phyloP scores from a whole-genome alignment of 2,329 filamentous ascomycete genomes.

The Trichoderma endophyticum region DNA sequence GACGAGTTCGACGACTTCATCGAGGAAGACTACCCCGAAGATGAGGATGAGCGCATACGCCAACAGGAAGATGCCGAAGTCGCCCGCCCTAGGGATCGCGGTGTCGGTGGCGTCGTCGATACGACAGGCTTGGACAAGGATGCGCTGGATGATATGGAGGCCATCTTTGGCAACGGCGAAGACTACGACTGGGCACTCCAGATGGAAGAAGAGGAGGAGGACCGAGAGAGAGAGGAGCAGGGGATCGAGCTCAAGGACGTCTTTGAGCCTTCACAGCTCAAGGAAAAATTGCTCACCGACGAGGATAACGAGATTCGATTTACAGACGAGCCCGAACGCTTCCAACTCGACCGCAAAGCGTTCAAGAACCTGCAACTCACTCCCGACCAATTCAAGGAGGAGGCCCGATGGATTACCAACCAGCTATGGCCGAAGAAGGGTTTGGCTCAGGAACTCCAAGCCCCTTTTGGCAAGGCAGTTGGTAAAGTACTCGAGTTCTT shows the following conservation, averaged over 20 bases:
- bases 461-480: conserved; percentile 82
- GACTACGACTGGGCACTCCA: conserved; percentile 95
- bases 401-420: conserved; percentile 87
- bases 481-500: conserved; percentile 94
- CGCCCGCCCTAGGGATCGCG: conserved; percentile 71
- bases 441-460: conserved; percentile 66
- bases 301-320: conserved; percentile 89
- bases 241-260: conserved; percentile 94
- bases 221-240: conserved; percentile 73
- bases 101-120: conserved; percentile 68
- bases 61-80: conserved; percentile 86
- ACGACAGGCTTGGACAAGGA: conserved; percentile 86
- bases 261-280: conserved; percentile 92
- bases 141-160: conserved; percentile 91
- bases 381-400: conserved; percentile 83
- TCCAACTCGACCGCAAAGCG: conserved; percentile 84
- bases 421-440: conserved; percentile 86
- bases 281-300: conserved; percentile 91
- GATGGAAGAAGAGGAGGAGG: conserved; percentile 81
- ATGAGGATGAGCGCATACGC: conserved; percentile 72
- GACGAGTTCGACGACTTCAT: conserved; percentile 96
- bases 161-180: conserved; percentile 91
- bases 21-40: conserved; percentile 88
- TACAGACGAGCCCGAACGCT: conserved; percentile 87
- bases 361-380: conserved; percentile 80